A percentile compares a stretch with the other conserved stretches of the same genome.
These are phyloP conservation scores for Solanum hybrid DNA, from an alignment of 305 asterid species.

Conservation along the genomic window DNA sequence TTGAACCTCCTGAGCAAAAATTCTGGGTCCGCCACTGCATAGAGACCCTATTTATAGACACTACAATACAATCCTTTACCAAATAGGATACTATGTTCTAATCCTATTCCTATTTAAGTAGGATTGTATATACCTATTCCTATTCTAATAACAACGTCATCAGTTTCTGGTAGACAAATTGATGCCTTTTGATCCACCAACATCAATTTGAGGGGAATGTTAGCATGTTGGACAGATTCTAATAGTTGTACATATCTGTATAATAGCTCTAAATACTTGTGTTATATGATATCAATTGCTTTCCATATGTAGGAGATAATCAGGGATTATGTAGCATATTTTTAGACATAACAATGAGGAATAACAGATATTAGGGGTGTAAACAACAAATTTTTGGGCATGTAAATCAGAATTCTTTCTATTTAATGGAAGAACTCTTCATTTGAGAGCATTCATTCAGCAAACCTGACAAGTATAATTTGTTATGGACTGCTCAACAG, in stretches of 20 bases:
- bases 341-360: not conserved
- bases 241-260: not conserved
- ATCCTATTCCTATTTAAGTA: not conserved
- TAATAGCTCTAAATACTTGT: not conserved
- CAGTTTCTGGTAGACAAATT: not conserved
- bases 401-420: not conserved
- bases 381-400: not conserved
- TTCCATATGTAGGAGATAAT: not conserved
- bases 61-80: not conserved
- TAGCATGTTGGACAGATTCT: not conserved
- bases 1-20: too few relatives aligned
- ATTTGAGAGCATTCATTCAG: not conserved
- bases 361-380: not conserved
- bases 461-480: not conserved
- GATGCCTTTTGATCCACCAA: not conserved
- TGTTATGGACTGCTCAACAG: slow-evolving; percentile 21
- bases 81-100: not conserved
- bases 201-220: not conserved
- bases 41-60: not conserved
- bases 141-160: not conserved
- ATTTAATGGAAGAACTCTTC: not conserved
- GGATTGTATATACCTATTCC: not conserved
- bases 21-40: too few relatives aligned
- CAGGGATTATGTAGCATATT: not conserved
- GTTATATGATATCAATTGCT: not conserved